These are phyloP conservation scores for Globisporangium rhizosaccharum DNA, from an alignment of 352 stramenopile species.

Conservation along the genomic window DNA sequence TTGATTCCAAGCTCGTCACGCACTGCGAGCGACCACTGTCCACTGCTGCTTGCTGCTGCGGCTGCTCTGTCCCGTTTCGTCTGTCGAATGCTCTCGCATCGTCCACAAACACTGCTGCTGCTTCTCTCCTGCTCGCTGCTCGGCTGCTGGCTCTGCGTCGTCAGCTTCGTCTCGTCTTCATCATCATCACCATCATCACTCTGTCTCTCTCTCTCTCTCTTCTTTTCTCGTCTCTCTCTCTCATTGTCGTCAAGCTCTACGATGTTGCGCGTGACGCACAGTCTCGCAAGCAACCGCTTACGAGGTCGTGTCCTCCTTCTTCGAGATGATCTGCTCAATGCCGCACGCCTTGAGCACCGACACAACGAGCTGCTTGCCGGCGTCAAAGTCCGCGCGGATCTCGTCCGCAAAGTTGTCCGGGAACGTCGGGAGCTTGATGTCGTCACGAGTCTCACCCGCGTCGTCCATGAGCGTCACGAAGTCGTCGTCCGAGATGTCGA, in stretches of 20 bases:
- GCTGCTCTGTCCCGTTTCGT: no score
- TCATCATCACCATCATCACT: neutral
- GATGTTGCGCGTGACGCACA: neutral
- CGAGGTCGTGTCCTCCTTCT: conserved; percentile 90
- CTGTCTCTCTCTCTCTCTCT: neutral
- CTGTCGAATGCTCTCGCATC: no score
- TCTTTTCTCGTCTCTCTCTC: neutral
- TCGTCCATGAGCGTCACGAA: conserved; percentile 99
- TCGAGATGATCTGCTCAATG: conserved; percentile 97
- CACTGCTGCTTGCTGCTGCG: no score
- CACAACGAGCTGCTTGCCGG: conserved; percentile 94
- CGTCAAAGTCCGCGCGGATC: conserved; percentile 95
- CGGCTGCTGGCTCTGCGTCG: neutral
- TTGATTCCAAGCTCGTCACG: no score
- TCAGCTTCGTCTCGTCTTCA: neutral
- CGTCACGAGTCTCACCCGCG: conserved; percentile 94
- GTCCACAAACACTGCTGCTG: no score
- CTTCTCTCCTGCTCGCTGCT: neutral
- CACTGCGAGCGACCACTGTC: no score
- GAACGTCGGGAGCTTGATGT: conserved; percentile 96
- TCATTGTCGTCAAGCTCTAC: neutral
- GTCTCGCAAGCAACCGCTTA: conserved; percentile 6
- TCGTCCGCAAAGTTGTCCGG: conserved; percentile 95
- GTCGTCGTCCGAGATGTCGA: conserved; percentile 98
- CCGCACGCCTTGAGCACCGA: conserved; percentile 96